Conservation (phyloP, 164 flowering plant genomes). For the Nymphaea thermarum region DNA sequence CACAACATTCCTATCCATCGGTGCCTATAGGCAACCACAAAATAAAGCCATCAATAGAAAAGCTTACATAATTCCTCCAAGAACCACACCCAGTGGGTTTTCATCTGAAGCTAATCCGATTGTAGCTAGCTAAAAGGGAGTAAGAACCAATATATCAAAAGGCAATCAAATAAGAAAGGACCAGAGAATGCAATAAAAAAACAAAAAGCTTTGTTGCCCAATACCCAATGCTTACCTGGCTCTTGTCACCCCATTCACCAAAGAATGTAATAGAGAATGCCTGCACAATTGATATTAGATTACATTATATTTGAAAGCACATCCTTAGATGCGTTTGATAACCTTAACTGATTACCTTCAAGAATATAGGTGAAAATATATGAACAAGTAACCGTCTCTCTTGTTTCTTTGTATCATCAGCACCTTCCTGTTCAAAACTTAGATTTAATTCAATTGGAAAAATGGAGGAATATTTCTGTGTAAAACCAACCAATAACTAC, state of each 20-base stretch:
- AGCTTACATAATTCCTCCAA: slow-evolving; percentile 85
- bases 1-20: background rate
- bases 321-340: background rate
- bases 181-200: background rate
- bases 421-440: slow-evolving; percentile 33
- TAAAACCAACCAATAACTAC: no score
- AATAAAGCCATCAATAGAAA: background rate
- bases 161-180: background rate
- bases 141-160: background rate
- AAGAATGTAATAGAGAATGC: slow-evolving; percentile 97
- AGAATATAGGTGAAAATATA: slow-evolving; percentile 84
- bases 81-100: slow-evolving; percentile 91
- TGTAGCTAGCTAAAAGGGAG: slow-evolving; percentile 71
- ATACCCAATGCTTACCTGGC: slow-evolving; percentile 52
- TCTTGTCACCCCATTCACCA: slow-evolving; percentile 99
- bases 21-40: background rate
- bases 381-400: slow-evolving; percentile 49
- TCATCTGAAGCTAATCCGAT: slow-evolving; percentile 97
- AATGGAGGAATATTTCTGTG: background rate
- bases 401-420: slow-evolving; percentile 71
- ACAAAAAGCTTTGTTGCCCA: background rate
- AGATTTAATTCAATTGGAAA: no score
- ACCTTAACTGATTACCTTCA: slow-evolving; percentile 45
- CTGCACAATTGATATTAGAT: slow-evolving; percentile 23
- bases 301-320: background rate